Percentiles rank a stretch among this genome's conserved stretches.
phyloP scores from a whole-genome alignment of 2,329 filamentous ascomycete genomes.

The Fusarium sp. region DNA sequence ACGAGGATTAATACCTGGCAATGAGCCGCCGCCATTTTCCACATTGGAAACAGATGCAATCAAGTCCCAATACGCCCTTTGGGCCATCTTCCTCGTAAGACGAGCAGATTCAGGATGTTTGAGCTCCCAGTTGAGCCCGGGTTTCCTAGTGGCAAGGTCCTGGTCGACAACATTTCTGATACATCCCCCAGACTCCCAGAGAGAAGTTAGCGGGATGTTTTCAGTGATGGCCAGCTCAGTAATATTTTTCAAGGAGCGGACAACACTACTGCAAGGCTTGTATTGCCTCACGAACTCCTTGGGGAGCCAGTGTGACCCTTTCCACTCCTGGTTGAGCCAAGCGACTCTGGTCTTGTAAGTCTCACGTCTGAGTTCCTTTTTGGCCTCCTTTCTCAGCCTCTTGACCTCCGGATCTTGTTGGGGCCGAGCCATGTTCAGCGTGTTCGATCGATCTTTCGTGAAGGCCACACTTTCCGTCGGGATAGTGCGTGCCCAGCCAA shows the following conservation, averaged over 20 bases:
- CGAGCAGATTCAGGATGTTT: background rate
- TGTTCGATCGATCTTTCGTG: background rate
- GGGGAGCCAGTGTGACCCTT: background rate
- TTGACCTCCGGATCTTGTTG: too few species aligned
- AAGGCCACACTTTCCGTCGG: background rate
- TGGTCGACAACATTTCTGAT: background rate
- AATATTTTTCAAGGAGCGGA: fast-evolving
- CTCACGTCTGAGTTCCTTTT: too few species aligned
- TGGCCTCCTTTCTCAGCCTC: too few species aligned
- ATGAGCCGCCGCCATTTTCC: too few species aligned
- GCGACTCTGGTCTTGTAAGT: too few species aligned
- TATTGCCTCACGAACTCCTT: fast-evolving
- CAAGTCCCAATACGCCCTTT: too few species aligned
- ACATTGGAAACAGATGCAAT: too few species aligned
- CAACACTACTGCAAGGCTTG: background rate
- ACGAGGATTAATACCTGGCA: too few species aligned
- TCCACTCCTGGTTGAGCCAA: background rate
- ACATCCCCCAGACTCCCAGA: background rate
- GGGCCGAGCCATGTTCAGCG: background rate
- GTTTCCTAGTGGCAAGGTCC: background rate
- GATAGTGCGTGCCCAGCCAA: background rate
- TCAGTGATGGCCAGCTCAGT: fast-evolving
- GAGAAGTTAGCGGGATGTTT: background rate
- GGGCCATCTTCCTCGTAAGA: background rate
- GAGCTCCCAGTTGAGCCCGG: fast-evolving